Evolutionary conservation across 2,329 filamentous ascomycete species (phyloP), one percentile per base, ranked within the genome.

Genomic region (Claviceps fusiformis): DNA sequence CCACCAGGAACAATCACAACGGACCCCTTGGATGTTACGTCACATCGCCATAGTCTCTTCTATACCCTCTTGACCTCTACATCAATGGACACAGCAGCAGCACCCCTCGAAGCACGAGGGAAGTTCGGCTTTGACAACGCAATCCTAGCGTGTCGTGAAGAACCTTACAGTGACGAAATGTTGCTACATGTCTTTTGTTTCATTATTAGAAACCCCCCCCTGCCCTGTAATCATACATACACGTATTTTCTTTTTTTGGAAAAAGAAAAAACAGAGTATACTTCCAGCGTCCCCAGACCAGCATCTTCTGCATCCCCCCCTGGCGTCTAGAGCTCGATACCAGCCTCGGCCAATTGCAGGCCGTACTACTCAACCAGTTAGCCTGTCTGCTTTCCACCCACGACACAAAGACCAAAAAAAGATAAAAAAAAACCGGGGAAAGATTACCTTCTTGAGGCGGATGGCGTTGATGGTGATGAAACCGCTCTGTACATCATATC

Each of bases 381-480:
- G 44, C 19, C 15, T 6, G 17, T 37, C 44, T 13, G 8, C n/a
- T 37, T 13, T 27, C 13, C 15, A 29, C 15, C 52, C 24, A 47
- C 27, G 24, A 13, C 41, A 24, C 47, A 8, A 19, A 35, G 9
- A 49, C 11, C 15, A 35, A 9, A 3, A 35, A 33, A 33, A 17
- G 5, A 48, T n/a, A 33, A 13, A 31, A 8, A 9, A 11, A 3
- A 10, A 37, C 1, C 8, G 35, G 35, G 35, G 35, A 10, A 37
- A 10, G 10, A 13, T 37, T 37, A 49, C 52, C 60, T 65, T 81
- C 70, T 81, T 73, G 48, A 84, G 71, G 44, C 79, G 75, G 60
- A 85, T 85, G 59, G 80, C 80, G 65, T 90, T 77, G 62, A 88
- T 82, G 55, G 76, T 76, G 65, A 90, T 80, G 64, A 82, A 81